A percentile compares a stretch with the other conserved stretches of the same genome.
phyloP scores from a whole-genome alignment of 2,329 filamentous ascomycete genomes.

The Calonectria pteridis region DNA sequence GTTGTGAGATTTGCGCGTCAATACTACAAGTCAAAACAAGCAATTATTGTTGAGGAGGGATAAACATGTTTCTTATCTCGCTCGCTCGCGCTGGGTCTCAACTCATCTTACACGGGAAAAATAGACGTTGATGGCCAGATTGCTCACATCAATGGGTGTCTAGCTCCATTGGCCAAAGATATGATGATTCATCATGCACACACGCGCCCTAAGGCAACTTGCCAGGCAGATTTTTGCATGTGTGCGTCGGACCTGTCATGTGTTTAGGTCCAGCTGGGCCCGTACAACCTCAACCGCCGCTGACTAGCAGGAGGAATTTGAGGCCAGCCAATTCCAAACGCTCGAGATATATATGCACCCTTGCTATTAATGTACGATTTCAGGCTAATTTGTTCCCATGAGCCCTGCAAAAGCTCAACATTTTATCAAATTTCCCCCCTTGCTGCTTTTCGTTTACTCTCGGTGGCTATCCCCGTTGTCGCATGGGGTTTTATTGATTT shows the following conservation, averaged over 20 bases:
- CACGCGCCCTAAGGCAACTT: neutral
- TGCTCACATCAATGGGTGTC: neutral
- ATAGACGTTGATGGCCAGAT: neutral
- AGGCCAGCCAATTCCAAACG: neutral
- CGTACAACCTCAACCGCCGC: neutral
- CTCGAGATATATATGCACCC: neutral
- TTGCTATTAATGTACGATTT: neutral
- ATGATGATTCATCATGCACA: neutral
- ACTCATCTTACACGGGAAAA: neutral
- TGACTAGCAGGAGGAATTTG: neutral
- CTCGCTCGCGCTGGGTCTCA: neutral
- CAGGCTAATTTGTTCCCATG: neutral
- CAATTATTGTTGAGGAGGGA: constrained; percentile 5
- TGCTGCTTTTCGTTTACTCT: neutral
- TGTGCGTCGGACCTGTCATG: neutral
- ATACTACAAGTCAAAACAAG: neutral
- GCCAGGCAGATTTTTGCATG: neutral
- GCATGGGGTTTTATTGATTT: neutral
- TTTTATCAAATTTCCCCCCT: neutral
- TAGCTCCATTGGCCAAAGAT: neutral
- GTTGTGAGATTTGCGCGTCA: neutral
- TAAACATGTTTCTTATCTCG: neutral
- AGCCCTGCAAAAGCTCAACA: neutral
- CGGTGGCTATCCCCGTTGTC: neutral
- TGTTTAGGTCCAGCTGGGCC: neutral